These are phyloP conservation scores for Tephrocybe sp. DNA, from an alignment of 768 basidiomycete genomes.

Conservation along the genomic window DNA sequence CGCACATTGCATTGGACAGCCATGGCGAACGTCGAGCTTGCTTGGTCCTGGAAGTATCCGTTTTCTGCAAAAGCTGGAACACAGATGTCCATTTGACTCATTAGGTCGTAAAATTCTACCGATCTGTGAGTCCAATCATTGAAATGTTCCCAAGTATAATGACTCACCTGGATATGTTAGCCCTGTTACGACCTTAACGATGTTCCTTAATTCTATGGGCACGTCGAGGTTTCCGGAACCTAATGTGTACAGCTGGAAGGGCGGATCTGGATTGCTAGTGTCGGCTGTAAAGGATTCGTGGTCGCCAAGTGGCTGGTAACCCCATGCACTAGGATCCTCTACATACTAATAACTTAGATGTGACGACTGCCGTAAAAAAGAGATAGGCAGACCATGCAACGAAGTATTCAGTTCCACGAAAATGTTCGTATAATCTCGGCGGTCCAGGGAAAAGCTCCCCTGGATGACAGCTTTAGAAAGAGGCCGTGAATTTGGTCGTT, in stretches of 20 bases:
- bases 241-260: conserved; percentile 31
- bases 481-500: conserved; percentile 16
- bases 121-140: neutral
- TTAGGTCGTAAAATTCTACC: conserved; percentile 32
- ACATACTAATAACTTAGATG: neutral
- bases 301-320: conserved; percentile 29
- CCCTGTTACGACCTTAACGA: conserved; percentile 32
- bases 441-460: conserved; percentile 30
- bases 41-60: conserved; percentile 34
- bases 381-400: conserved; percentile 23
- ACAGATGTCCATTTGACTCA: conserved; percentile 38
- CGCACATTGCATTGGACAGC: conserved; percentile 37
- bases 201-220: conserved; percentile 33
- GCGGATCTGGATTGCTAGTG: conserved; percentile 23
- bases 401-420: conserved; percentile 32
- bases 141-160: neutral
- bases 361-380: neutral
- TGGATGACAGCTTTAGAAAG: conserved; percentile 41
- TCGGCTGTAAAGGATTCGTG: conserved; percentile 20
- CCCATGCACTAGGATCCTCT: conserved; percentile 36
- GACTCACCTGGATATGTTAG: conserved; percentile 31
- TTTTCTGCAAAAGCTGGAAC: conserved; percentile 36
- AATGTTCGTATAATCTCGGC: conserved; percentile 34
- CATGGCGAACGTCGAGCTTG: conserved; percentile 40
- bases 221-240: conserved; percentile 33